These are phyloP conservation scores for Ascochyta viciae-villosae DNA, from an alignment of 2,329 filamentous ascomycete genomes.

Conservation along the genomic window DNA sequence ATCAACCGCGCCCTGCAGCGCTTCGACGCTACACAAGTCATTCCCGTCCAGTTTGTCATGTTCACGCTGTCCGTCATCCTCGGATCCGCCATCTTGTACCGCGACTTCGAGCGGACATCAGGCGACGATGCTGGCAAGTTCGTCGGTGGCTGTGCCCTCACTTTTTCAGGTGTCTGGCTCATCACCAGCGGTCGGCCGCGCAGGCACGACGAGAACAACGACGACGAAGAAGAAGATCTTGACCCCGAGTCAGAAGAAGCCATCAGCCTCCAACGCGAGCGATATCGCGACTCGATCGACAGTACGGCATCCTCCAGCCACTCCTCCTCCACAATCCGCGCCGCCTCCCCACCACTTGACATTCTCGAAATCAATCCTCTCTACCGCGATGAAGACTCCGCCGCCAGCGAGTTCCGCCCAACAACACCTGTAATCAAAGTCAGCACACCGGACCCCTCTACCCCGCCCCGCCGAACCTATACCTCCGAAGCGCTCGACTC, in stretches of 20 bases:
- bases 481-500: slow-evolving; percentile 25
- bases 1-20: slow-evolving; percentile 88
- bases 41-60: slow-evolving; percentile 95
- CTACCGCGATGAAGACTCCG: slow-evolving; percentile 16
- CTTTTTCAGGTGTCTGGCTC: slow-evolving; percentile 95
- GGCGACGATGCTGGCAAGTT: slow-evolving; percentile 80
- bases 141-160: slow-evolving; percentile 85
- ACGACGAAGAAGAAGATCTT: slow-evolving; percentile 62
- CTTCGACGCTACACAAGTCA: slow-evolving; percentile 97
- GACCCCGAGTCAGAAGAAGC: slow-evolving; percentile 51
- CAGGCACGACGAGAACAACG: slow-evolving; percentile 46
- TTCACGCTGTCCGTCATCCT: slow-evolving; percentile 96
- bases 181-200: slow-evolving; percentile 80
- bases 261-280: slow-evolving; percentile 52
- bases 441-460: slow-evolving; percentile 23
- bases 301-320: slow-evolving; percentile 20
- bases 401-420: slow-evolving; percentile 21
- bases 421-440: slow-evolving; percentile 36
- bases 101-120: slow-evolving; percentile 88
- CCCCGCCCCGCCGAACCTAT: slow-evolving; percentile 17
- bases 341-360: slow-evolving; percentile 28
- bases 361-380: slow-evolving; percentile 22
- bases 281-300: slow-evolving; percentile 40
- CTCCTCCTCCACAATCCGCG: slow-evolving; percentile 31
- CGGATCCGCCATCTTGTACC: slow-evolving; percentile 90